Percentiles rank a stretch among this genome's conserved stretches.
phyloP scores from a whole-genome alignment of 2,329 filamentous ascomycete species.

The Clarireedia sp. region DNA sequence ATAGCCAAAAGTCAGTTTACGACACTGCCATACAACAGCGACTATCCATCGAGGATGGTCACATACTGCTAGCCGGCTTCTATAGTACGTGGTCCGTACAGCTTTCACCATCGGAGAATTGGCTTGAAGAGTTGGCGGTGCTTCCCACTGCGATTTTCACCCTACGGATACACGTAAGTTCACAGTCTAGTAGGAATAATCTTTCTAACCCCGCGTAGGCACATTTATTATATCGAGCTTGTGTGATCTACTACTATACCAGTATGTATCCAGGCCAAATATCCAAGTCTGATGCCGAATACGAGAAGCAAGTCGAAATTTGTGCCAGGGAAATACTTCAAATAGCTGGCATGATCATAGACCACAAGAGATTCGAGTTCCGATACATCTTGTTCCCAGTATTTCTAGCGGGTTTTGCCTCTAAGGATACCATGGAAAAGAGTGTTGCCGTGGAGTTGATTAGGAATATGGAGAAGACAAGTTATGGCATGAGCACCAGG shows the following conservation, averaged over 20 bases:
- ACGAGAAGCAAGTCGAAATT: conserved; percentile 36
- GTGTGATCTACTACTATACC: conserved; percentile 44
- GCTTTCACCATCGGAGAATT: not conserved
- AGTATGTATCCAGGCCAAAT: conserved; percentile 44
- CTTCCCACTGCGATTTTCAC: not conserved
- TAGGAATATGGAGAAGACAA: conserved; percentile 37
- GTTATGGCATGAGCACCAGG: conserved; percentile 40
- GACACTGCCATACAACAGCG: not conserved
- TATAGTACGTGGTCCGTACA: not conserved
- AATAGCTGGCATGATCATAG: conserved; percentile 34
- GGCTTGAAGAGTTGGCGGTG: not conserved
- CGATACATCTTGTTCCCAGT: conserved; percentile 44
- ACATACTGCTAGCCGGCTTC: not conserved
- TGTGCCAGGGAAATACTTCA: conserved; percentile 39
- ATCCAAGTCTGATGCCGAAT: conserved; percentile 31
- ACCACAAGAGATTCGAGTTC: conserved; percentile 33
- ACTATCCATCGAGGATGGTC: not conserved
- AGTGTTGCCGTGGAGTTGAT: conserved; percentile 41
- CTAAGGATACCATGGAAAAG: conserved; percentile 35
- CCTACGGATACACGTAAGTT: not conserved
- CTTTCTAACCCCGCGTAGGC: conserved; percentile 26
- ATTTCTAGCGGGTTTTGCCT: conserved; percentile 44
- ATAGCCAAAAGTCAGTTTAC: not conserved
- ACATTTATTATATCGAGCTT: conserved; percentile 40
- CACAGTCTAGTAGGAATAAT: not conserved